Evolutionary conservation across 2,329 filamentous ascomycete genomes (phyloP), one percentile per base, ranked within the genome.

Genomic region (Claviceps sp.): DNA sequence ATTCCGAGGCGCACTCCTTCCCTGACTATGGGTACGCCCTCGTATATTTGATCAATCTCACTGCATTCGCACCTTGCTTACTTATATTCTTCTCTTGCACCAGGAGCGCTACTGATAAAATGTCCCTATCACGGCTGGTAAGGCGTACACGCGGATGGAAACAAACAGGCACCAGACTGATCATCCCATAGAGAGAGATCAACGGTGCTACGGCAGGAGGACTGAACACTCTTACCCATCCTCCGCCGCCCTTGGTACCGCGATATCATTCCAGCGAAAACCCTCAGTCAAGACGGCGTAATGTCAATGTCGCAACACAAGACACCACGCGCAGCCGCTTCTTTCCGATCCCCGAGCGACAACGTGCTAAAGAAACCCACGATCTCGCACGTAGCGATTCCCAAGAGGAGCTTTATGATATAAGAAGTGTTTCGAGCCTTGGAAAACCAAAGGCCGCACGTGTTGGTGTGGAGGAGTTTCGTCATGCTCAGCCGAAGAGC

Each of bases 11-110:
- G 56, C 62, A 64, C 59, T 69, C 66, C 54, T 68, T 69, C 57
- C 68, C 68, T 49, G 68, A 71, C 60, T 71, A 71, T 70, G 68
- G 65, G 68, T 70, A 65, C 50, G 54, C 52, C 55, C 48, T 47
- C 13, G 19, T 38, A 2, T 14, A 22, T 8, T 22, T 26, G 19
- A 10, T 5, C 7, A 8, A 37, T 16, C 2, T 16, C 22, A 19
- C n/a, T 39, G n/a, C 30, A 13, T 43, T 22, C 5, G 13, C 26
- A 4, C 24, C 10, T 16, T 24, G 7, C 34, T 14, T 46, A 22
- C 10, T 48, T 22, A 37, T 19, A 41, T 52, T 52, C 59, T 64
- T 56, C 59, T 59, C 46, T 34, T 19, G 45, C 44, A 44, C 52
- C 54, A 55, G 65, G 64, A 60, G 52, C 55, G 43, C 38, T 44